phyloP scores from a whole-genome alignment of 2,329 filamentous ascomycete species.

The Fusarium sp. region DNA sequence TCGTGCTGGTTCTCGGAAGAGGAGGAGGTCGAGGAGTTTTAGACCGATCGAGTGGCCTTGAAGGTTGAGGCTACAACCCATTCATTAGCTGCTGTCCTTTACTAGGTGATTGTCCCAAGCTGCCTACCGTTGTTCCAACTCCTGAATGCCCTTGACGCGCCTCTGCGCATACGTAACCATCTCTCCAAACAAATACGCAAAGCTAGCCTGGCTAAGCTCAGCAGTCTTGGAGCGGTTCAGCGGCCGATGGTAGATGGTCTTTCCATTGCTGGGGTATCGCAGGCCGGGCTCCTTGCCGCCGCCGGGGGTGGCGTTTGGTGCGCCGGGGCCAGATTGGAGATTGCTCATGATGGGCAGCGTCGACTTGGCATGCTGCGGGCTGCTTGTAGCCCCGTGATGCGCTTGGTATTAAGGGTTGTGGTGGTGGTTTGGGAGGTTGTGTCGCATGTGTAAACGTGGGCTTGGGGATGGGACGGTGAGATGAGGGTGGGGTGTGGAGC shows the following conservation, averaged over 20 bases:
- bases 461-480: slow-evolving; percentile 22
- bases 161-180: slow-evolving; percentile 97
- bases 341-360: slow-evolving; percentile 59
- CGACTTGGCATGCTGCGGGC: slow-evolving; percentile 35
- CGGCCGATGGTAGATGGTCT: slow-evolving; percentile 97
- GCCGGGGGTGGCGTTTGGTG: slow-evolving; percentile 50
- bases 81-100: too few relatives aligned
- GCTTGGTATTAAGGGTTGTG: neutral
- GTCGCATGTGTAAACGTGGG: slow-evolving; percentile 39
- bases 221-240: slow-evolving; percentile 89
- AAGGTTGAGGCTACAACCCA: slow-evolving; percentile 75
- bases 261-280: slow-evolving; percentile 90
- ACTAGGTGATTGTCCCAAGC: too few relatives aligned
- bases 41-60: slow-evolving; percentile 95
- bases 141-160: slow-evolving; percentile 90
- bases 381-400: neutral
- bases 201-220: slow-evolving; percentile 92
- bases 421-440: neutral
- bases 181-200: slow-evolving; percentile 95
- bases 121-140: slow-evolving; percentile 91
- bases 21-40: slow-evolving; percentile 93
- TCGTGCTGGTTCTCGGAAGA: slow-evolving; percentile 82
- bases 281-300: slow-evolving; percentile 70
- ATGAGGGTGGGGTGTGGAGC: slow-evolving; percentile 38
- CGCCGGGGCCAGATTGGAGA: slow-evolving; percentile 59